Base-by-base conservation (phyloP, 441 rosid species). In the Mallotus japonicus region DNA sequence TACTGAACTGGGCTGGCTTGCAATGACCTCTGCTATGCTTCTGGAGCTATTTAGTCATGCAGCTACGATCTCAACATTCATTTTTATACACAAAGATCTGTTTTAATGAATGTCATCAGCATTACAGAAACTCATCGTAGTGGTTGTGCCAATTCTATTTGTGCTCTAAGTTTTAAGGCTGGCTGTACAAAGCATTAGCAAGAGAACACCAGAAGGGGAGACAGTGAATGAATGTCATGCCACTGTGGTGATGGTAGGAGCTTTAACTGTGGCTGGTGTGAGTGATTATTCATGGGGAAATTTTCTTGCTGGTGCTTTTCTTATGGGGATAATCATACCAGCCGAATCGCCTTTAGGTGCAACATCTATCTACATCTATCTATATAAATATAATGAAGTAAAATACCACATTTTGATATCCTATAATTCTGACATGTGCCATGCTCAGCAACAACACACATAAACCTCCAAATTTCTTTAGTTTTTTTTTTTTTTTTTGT, bases 261-360 rank as follows among this genome's bases (percentile, higher is more conserved):
- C 75, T 1, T 57, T 83, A 15, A 4, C 64, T 1, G 72, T 80
- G 59, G 72, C 68, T 8, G 50, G 75, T 32, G 5, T 67, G 12
- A 72, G 71, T 4, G 76, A 83, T 59, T 47, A 0, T 9, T 70
- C 4, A 76, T 76, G 56, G 22, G 59, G 16, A 44, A 54, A n/a
- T 71, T 71, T 46, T 62, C 56, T 72, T 42, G 3, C 72, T 0
- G 74, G 65, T 7, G 70, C 75, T 19, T 70, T 83, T 3, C 32
- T 83, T 19, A 46, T 78, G 64, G 85, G 85, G 1, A 40, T 75
- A 42, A 76, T 73, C 6, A 69, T 83, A 37, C 85, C 85, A 4
- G 80, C 66, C 0, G 85, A 81, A 19, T 79, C 80, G 2, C 81
- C 81, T 8, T 28, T 83, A 19, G 83, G 83, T 17, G 70, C 85